phyloP scores from a whole-genome alignment of 768 basidiomycete species.

The Podaxis sp. region DNA sequence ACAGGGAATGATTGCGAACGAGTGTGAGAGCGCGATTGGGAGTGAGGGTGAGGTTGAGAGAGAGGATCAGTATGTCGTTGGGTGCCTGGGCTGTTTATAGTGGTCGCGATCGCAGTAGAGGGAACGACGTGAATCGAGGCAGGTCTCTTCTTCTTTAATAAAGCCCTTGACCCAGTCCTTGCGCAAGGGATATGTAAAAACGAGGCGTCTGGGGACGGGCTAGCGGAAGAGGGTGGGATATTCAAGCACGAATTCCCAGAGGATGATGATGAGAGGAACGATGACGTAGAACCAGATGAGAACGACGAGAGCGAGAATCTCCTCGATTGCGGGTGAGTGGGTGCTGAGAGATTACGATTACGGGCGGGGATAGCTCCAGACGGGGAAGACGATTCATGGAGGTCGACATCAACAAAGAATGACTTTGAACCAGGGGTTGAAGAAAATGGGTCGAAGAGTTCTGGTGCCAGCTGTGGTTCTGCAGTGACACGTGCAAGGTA shows the following conservation, averaged over 20 bases:
- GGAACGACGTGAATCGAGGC: constrained; percentile 26
- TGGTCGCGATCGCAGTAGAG: background rate
- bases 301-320: constrained; percentile 21
- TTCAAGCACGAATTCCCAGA: background rate
- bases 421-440: constrained; percentile 38
- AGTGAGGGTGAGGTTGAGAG: background rate
- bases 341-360: constrained; percentile 40
- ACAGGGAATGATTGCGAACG: background rate
- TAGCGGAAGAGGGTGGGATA: background rate
- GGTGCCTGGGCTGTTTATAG: background rate
- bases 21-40: background rate
- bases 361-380: constrained; percentile 17
- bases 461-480: background rate
- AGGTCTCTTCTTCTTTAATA: constrained; percentile 17
- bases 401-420: constrained; percentile 35
- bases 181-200: background rate
- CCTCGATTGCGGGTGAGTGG: constrained; percentile 29
- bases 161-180: constrained; percentile 12
- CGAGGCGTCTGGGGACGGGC: constrained; percentile 13
- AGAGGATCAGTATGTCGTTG: background rate
- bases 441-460: constrained; percentile 34
- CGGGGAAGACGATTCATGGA: constrained; percentile 10
- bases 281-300: constrained; percentile 18
- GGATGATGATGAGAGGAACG: constrained; percentile 14
- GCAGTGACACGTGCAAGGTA: background rate